Conservation (phyloP, 2,329 filamentous ascomycete species). For the Juglanconis oblonga region DNA sequence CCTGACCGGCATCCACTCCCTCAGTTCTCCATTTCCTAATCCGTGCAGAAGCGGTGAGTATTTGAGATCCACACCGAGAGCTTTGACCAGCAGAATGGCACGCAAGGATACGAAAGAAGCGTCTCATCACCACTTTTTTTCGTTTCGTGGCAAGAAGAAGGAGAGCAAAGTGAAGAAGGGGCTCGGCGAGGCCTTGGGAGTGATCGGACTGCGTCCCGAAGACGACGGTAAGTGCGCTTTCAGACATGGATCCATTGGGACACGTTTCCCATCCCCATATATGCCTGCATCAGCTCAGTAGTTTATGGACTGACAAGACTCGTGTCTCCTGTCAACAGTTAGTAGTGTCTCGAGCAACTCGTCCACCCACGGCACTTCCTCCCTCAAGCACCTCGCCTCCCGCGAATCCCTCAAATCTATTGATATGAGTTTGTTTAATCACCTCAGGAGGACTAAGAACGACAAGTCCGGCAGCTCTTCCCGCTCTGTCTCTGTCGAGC, state of each 20-base stretch:
- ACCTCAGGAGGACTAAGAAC: conserved; percentile 16
- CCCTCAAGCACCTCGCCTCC: conserved; percentile 16
- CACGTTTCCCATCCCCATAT: conserved; percentile 19
- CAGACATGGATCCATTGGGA: conserved; percentile 4
- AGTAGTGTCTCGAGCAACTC: conserved; percentile 18
- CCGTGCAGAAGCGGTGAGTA: conserved; percentile 18
- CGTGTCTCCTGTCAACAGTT: conserved; percentile 11
- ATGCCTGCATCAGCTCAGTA: conserved; percentile 14
- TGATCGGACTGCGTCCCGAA: conserved; percentile 14
- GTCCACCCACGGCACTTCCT: conserved; percentile 6
- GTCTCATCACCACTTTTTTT: conserved; percentile 19
- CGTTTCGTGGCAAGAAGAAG: conserved; percentile 18
- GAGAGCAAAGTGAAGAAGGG: conserved; percentile 18
- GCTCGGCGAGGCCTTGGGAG: conserved; percentile 17
- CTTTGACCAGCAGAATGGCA: conserved; percentile 16
- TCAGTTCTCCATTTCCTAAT: conserved; percentile 18
- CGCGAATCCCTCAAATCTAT: conserved; percentile 18
- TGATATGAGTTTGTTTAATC: conserved; percentile 19
- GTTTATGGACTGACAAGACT: conserved; percentile 13
- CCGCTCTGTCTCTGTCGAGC: conserved; percentile 14
- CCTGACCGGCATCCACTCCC: conserved; percentile 16
- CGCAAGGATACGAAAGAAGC: conserved; percentile 16
- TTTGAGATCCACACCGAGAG: conserved; percentile 17
- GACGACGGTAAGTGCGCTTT: conserved; percentile 17
- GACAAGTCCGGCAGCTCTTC: conserved; percentile 15